These are phyloP conservation scores for Alternaria sp. DNA, from an alignment of 2,329 filamentous ascomycete species.

Conservation along the genomic window DNA sequence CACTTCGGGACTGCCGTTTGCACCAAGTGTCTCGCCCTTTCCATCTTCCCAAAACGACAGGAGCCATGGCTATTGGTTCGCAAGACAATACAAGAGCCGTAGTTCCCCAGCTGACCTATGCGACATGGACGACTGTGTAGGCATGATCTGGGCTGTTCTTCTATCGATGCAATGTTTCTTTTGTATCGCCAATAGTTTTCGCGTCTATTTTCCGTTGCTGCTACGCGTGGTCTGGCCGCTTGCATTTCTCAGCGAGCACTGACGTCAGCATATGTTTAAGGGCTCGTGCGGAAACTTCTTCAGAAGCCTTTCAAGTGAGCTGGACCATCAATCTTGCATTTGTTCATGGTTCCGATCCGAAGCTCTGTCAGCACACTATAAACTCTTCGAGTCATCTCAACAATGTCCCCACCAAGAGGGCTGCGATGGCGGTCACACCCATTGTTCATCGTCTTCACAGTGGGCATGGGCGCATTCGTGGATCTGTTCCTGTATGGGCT, in stretches of 20 bases:
- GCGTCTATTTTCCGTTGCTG: background rate
- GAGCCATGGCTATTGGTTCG: background rate
- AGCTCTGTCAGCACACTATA: background rate
- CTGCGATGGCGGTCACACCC: slow-evolving; percentile 66
- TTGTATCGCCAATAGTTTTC: background rate
- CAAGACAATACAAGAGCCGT: background rate
- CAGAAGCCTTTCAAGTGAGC: background rate
- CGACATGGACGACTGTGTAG: background rate
- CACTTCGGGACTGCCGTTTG: background rate
- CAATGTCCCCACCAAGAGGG: slow-evolving; percentile 35
- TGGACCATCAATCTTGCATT: slow-evolving; percentile 3
- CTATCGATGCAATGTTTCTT: background rate
- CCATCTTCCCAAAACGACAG: background rate
- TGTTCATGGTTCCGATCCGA: background rate
- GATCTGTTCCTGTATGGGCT: slow-evolving; percentile 68
- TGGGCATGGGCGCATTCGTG: slow-evolving; percentile 64
- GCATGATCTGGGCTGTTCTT: background rate
- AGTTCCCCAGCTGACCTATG: background rate
- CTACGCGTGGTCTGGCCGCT: background rate
- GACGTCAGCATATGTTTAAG: slow-evolving; percentile 6
- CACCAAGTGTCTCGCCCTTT: background rate
- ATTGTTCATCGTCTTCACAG: slow-evolving; percentile 66
- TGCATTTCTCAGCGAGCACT: background rate
- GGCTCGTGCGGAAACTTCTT: slow-evolving; percentile 7
- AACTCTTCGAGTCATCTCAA: background rate